Conservation (phyloP, 257 asterid genomes). For the Lycium ferocissimum region DNA sequence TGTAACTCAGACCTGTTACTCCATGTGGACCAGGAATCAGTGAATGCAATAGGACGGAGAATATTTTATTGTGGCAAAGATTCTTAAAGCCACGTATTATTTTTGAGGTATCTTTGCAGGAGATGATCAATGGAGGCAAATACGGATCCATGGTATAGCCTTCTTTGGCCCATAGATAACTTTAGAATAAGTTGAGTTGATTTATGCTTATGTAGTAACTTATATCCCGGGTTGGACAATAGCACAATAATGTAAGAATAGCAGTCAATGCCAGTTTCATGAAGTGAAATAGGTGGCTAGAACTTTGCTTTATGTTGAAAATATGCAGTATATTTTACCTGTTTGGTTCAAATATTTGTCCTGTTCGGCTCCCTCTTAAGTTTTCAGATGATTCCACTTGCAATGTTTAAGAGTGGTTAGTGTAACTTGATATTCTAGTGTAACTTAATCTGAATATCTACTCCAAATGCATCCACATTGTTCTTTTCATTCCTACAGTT, state of each 20-base stretch:
- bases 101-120: constrained; percentile 79
- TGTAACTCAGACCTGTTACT: constrained; percentile 23
- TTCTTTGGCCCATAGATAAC: constrained; percentile 20
- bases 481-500: not conserved
- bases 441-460: not conserved
- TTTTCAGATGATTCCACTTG: not conserved
- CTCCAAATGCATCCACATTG: not conserved
- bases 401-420: not conserved
- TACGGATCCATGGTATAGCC: constrained; percentile 65
- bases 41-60: constrained; percentile 86
- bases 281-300: not conserved
- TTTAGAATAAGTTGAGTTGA: not conserved
- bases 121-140: constrained; percentile 63
- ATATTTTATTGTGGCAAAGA: constrained; percentile 74
- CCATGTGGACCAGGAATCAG: constrained; percentile 58
- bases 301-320: not conserved
- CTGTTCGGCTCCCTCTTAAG: not conserved
- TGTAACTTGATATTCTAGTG: not conserved
- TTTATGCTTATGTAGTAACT: not conserved
- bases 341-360: not conserved
- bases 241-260: not conserved
- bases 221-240: not conserved
- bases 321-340: not conserved
- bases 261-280: not conserved
- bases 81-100: constrained; percentile 71